A percentile compares a stretch with the other conserved stretches of the same genome.
Evolutionary conservation across 1,284 basidiomycete genomes (phyloP).

Genomic region (Retiboletus flavoniger): DNA sequence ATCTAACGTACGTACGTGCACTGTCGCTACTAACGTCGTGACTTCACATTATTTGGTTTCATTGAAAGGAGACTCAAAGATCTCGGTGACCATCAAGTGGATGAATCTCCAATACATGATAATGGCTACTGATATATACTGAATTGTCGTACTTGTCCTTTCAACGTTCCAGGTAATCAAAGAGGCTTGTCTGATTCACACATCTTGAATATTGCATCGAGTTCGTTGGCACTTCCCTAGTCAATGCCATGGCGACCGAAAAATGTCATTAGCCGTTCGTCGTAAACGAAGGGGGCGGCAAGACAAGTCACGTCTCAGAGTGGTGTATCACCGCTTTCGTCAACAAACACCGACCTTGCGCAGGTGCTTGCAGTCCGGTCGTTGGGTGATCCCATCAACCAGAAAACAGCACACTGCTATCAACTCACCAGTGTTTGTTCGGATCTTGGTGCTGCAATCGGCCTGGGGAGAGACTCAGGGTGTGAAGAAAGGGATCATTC

Average conservation of each 20-base stretch:
- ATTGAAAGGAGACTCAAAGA: neutral
- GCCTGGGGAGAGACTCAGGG: neutral
- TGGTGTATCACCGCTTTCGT: neutral
- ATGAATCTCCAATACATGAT: neutral
- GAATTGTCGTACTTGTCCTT: neutral
- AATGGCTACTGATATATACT: too few relatives aligned
- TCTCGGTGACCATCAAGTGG: neutral
- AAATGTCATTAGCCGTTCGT: neutral
- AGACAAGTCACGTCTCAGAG: neutral
- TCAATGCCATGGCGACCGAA: neutral
- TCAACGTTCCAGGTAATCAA: neutral
- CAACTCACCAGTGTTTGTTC: neutral
- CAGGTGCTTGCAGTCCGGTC: neutral
- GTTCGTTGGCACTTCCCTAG: too few relatives aligned
- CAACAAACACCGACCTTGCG: neutral
- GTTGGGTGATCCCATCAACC: neutral
- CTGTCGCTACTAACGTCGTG: neutral
- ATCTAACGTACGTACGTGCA: neutral
- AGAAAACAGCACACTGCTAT: neutral
- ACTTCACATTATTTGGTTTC: neutral
- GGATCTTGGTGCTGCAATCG: too few relatives aligned
- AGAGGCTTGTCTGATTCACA: too few relatives aligned
- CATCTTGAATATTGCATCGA: neutral
- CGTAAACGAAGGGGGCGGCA: neutral
- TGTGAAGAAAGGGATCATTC: slow-evolving; percentile 2